Evolutionary conservation across 1,284 basidiomycete species (phyloP).

Genomic region (Leccinum discolor): DNA sequence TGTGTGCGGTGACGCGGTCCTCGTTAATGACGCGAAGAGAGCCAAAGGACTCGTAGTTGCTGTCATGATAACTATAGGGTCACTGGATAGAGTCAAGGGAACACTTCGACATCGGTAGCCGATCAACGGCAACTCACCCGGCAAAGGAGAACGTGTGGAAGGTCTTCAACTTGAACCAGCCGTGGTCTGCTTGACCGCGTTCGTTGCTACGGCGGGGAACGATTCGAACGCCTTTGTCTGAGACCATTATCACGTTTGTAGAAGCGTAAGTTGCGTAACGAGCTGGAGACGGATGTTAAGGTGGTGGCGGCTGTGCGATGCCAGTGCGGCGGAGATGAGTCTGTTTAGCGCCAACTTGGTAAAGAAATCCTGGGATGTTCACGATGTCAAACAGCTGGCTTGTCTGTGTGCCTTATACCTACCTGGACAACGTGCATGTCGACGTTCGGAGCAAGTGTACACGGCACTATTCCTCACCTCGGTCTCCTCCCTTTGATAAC

Average conservation of each 20-base stretch:
- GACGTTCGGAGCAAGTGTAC: neutral
- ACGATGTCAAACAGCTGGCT: neutral
- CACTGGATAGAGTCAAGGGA: neutral
- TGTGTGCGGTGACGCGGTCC: constrained; percentile 77
- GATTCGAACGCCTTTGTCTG: constrained; percentile 40
- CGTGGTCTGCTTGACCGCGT: constrained; percentile 81
- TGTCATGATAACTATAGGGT: constrained; percentile 60
- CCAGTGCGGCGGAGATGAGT: constrained; percentile 2
- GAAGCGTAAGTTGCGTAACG: neutral
- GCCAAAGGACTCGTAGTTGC: constrained; percentile 57
- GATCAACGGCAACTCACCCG: constrained; percentile 35
- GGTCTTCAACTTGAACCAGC: constrained; percentile 78
- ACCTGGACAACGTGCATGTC: neutral
- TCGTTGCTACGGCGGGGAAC: constrained; percentile 63
- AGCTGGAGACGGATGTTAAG: neutral
- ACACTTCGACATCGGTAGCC: neutral
- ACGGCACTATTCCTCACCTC: neutral
- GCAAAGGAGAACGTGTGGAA: constrained; percentile 90
- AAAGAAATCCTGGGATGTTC: constrained; percentile 7
- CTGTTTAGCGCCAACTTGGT: neutral
- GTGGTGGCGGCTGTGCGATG: neutral
- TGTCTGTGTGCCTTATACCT: constrained; percentile 20
- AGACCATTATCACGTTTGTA: constrained; percentile 14
- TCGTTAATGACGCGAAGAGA: constrained; percentile 85
- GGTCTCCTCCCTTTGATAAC: neutral